phyloP scores from a whole-genome alignment of 768 basidiomycete genomes.

The Heimioporus sp. region DNA sequence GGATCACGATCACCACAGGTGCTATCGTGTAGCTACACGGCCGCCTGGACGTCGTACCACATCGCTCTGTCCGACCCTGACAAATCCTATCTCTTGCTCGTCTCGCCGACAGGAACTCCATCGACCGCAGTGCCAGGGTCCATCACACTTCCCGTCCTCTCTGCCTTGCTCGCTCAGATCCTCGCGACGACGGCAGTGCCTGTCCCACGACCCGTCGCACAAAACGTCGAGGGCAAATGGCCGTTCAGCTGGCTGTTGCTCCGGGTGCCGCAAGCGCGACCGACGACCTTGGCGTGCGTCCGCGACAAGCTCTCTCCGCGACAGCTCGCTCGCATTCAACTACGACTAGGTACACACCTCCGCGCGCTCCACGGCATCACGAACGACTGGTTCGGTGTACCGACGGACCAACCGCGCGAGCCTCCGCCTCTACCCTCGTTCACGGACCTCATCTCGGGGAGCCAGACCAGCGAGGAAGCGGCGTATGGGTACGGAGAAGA shows the following conservation, averaged over 20 bases:
- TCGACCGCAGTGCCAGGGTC: constrained; percentile 1
- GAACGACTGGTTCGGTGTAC: constrained; percentile 74
- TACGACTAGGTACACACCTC: constrained; percentile 59
- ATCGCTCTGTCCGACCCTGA: constrained; percentile 21
- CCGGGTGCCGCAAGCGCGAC: constrained; percentile 33
- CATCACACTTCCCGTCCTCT: constrained; percentile 35
- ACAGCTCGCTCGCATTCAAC: constrained; percentile 48
- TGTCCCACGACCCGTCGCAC: constrained; percentile 40
- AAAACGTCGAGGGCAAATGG: constrained; percentile 40
- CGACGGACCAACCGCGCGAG: constrained; percentile 30
- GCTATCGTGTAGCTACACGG: constrained; percentile 23
- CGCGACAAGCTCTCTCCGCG: constrained; percentile 32
- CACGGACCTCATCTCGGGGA: constrained; percentile 1
- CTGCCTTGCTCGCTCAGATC: constrained; percentile 42
- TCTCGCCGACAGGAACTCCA: constrained; percentile 8
- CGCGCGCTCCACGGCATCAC: constrained; percentile 67
- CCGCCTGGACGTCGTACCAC: constrained; percentile 27
- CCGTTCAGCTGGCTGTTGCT: constrained; percentile 28
- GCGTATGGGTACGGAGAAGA: constrained; percentile 15
- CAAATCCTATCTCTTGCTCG: constrained; percentile 29
- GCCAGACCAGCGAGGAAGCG: constrained; percentile 5
- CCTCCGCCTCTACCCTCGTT: constrained; percentile 30
- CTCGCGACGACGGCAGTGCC: constrained; percentile 48
- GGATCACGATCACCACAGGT: not conserved
- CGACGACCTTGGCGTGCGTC: constrained; percentile 36